phyloP scores from a whole-genome alignment of 2,329 filamentous ascomycete genomes.

The Aaosphaeria pasadenensis region DNA sequence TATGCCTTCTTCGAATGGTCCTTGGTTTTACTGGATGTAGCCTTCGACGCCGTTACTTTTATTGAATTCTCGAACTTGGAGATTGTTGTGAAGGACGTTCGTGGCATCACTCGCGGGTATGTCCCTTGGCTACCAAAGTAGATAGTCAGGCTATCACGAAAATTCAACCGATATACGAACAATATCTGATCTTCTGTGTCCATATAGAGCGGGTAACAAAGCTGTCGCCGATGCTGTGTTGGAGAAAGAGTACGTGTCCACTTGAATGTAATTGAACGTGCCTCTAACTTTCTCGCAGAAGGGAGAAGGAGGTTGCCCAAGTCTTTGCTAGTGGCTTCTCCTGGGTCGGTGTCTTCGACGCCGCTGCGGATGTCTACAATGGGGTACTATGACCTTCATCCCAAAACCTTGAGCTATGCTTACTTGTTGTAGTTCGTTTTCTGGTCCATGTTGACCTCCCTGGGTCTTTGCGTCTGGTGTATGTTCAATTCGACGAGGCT shows the following conservation, averaged over 20 bases:
- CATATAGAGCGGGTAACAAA: slow-evolving; percentile 47
- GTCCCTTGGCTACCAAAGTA: slow-evolving; percentile 94
- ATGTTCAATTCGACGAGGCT: slow-evolving; percentile 44
- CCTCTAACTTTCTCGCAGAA: slow-evolving; percentile 52
- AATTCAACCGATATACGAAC: slow-evolving; percentile 33
- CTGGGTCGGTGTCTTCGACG: slow-evolving; percentile 72
- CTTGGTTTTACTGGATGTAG: slow-evolving; percentile 90
- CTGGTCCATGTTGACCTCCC: slow-evolving; percentile 89
- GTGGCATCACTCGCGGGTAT: slow-evolving; percentile 95
- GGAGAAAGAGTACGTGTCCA: slow-evolving; percentile 70
- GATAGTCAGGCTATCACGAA: slow-evolving; percentile 48
- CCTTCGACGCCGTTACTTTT: slow-evolving; percentile 91
- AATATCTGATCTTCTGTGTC: slow-evolving; percentile 32
- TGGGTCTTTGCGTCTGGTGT: slow-evolving; percentile 93
- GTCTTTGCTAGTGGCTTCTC: slow-evolving; percentile 71
- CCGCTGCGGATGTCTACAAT: slow-evolving; percentile 84
- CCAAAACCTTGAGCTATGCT: slow-evolving; percentile 5
- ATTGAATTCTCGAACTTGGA: slow-evolving; percentile 90
- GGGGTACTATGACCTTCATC: slow-evolving; percentile 57
- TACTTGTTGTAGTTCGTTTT: slow-evolving; percentile 69
- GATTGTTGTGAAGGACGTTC: slow-evolving; percentile 81
- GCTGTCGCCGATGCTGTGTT: slow-evolving; percentile 44
- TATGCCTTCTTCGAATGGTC: slow-evolving; percentile 99
- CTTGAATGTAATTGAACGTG: slow-evolving; percentile 2
- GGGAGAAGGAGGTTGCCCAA: slow-evolving; percentile 68